These are phyloP conservation scores for Bolboschoenus planiculmis DNA, from an alignment of 176 grass and related monocot genomes.

Conservation along the genomic window DNA sequence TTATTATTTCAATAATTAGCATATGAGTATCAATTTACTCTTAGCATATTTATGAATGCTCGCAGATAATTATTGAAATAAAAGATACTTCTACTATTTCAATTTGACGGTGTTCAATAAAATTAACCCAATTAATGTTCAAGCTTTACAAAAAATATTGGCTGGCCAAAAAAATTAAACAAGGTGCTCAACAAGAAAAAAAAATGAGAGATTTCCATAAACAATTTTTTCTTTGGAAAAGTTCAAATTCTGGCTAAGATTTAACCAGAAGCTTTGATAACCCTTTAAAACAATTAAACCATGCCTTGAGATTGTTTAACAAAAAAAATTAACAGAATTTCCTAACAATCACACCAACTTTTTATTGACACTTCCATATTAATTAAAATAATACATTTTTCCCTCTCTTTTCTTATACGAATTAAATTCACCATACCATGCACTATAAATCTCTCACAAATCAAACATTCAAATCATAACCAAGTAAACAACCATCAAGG, in stretches of 20 bases:
- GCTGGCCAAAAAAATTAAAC: not conserved
- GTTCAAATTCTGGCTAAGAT: not conserved
- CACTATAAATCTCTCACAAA: slow-evolving; percentile 22
- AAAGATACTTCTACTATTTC: too few species aligned
- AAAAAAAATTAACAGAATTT: not conserved
- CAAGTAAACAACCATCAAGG: not conserved
- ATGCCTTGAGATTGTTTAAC: not conserved
- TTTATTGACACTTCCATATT: not conserved
- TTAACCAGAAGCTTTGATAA: not conserved
- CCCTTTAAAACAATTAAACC: slow-evolving; percentile 10
- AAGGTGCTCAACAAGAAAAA: not conserved
- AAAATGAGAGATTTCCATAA: not conserved
- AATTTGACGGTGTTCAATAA: too few species aligned
- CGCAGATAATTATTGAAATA: too few species aligned
- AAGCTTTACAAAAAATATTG: not conserved
- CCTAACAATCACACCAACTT: slow-evolving; percentile 17
- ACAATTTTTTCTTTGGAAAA: not conserved
- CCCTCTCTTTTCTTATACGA: not conserved
- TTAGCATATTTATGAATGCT: too few species aligned
- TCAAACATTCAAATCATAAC: slow-evolving; percentile 7
- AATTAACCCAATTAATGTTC: too few species aligned
- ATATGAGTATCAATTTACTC: too few species aligned
- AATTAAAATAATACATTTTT: not conserved
- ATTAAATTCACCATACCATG: not conserved
- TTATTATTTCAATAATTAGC: too few species aligned